Evolutionary conservation across 257 asterid genomes (phyloP).

Genomic region (Rubia yunnanensis): DNA sequence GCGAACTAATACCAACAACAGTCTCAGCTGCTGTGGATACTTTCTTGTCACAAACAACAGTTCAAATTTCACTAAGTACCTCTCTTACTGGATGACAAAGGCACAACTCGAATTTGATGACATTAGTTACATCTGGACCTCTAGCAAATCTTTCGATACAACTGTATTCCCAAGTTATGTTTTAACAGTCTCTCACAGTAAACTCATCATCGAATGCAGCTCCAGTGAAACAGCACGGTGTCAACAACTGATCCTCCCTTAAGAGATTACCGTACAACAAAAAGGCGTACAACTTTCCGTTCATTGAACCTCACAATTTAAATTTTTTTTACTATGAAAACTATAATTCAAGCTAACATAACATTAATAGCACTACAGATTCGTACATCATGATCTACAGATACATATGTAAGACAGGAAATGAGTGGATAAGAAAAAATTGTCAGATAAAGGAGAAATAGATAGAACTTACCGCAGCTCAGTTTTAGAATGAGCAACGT

Average conservation of each 20-base stretch:
- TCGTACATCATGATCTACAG: not conserved
- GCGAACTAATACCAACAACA: too few relatives aligned
- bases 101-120: not conserved
- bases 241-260: slow-evolving; percentile 1
- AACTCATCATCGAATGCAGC: not conserved
- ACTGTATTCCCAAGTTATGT: not conserved
- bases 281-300: not conserved
- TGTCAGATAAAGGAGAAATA: not conserved
- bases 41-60: not conserved
- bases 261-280: not conserved
- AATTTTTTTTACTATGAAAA: not conserved
- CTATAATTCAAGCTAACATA: not conserved
- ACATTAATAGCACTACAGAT: not conserved
- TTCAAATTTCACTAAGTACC: not conserved
- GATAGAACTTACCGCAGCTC: slow-evolving; percentile 66
- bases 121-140: not conserved
- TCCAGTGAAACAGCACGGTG: not conserved
- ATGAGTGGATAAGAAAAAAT: not conserved
- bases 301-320: not conserved
- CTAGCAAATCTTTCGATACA: not conserved
- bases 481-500: slow-evolving; percentile 94
- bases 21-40: not conserved
- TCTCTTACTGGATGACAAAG: not conserved
- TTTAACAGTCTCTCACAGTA: not conserved
- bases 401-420: not conserved